Evolutionary conservation across 345 rosid genomes (phyloP).

Genomic region (Aurinia saxatilis): DNA sequence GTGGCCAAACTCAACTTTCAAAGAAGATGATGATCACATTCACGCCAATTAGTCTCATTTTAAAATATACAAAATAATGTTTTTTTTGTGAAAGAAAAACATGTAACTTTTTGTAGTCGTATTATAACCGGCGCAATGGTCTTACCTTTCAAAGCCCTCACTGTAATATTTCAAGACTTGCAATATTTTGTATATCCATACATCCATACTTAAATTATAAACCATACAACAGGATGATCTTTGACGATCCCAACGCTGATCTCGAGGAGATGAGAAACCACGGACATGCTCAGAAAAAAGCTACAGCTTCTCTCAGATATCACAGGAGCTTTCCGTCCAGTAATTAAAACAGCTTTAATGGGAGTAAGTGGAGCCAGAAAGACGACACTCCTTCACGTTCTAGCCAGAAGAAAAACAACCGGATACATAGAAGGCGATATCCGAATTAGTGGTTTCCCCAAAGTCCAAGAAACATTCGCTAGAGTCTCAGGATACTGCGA

Average conservation of each 20-base stretch:
- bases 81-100: too few relatives aligned
- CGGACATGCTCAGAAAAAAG: conserved; percentile 49
- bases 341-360: conserved; percentile 64
- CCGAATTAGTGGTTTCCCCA: conserved; percentile 63
- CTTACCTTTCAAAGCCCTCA: conserved; percentile 70
- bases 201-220: too few relatives aligned
- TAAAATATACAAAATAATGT: too few relatives aligned
- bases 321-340: conserved; percentile 80
- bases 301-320: conserved; percentile 56
- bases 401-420: conserved; percentile 54
- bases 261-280: conserved; percentile 66
- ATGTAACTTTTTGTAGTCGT: too few relatives aligned
- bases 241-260: not conserved
- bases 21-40: conserved; percentile 33
- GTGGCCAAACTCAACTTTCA: conserved; percentile 56
- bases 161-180: conserved; percentile 59
- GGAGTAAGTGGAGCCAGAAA: conserved; percentile 90
- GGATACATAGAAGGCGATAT: conserved; percentile 67
- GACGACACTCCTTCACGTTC: conserved; percentile 77
- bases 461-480: conserved; percentile 73
- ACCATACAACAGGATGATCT: not conserved
- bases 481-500: conserved; percentile 75
- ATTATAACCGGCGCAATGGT: too few relatives aligned
- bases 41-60: too few relatives aligned
- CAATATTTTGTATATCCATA: conserved; percentile 41